Percentiles rank a stretch among this genome's conserved stretches.
These are phyloP conservation scores for Petrea volubilis DNA, from an alignment of 257 asterid genomes.

Conservation along the genomic window DNA sequence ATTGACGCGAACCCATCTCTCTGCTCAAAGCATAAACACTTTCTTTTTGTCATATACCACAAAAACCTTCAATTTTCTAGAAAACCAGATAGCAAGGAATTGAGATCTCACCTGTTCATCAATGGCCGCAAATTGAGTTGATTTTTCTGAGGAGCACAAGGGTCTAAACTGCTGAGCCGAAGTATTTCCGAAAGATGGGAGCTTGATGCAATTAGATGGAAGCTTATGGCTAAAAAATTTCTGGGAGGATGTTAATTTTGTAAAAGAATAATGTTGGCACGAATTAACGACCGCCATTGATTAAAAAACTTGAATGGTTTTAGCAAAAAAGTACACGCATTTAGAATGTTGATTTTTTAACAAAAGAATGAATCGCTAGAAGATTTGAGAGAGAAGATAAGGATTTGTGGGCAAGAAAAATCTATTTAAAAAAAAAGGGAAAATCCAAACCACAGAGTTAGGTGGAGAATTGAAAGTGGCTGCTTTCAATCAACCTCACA, in stretches of 20 bases:
- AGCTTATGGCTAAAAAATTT: conserved; percentile 27
- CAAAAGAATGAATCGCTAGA: neutral
- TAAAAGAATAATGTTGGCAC: conserved; percentile 52
- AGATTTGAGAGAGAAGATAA: conserved; percentile 41
- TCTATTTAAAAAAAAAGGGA: conserved; percentile 9
- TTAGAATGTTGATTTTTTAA: neutral
- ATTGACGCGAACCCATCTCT: conserved; percentile 43
- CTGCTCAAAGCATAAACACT: conserved; percentile 47
- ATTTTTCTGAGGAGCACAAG: conserved; percentile 38
- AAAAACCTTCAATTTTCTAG: neutral
- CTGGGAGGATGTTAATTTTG: conserved; percentile 31
- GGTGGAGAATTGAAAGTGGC: conserved; percentile 22
- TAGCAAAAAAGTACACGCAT: conserved; percentile 38
- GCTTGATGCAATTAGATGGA: conserved; percentile 29
- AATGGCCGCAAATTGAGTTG: conserved; percentile 33
- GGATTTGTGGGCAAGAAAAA: conserved; percentile 33
- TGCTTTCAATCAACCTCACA: conserved; percentile 57
- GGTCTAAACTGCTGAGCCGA: conserved; percentile 34
- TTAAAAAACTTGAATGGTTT: conserved; percentile 20
- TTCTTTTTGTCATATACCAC: neutral
- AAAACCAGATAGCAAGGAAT: neutral
- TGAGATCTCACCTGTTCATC: conserved; percentile 53
- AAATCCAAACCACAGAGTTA: conserved; percentile 32
- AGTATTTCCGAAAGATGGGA: conserved; percentile 16
- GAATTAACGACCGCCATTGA: conserved; percentile 73